Base-by-base conservation (phyloP, 306 rosid genomes). In the Begonia masoniana region DNA sequence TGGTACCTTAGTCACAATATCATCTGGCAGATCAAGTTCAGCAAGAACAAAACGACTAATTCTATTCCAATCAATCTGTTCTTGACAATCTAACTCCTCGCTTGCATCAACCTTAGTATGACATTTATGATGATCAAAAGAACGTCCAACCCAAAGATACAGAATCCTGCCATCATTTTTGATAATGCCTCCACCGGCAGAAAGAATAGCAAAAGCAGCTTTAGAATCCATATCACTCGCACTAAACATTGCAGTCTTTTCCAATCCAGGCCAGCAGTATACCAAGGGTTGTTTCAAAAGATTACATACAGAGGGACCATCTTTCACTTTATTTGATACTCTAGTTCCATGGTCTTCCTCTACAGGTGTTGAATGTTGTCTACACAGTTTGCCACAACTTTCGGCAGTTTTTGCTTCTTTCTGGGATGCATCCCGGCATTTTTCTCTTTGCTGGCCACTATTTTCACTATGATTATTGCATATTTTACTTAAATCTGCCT, bases 71-170 rank as follows among this genome's bases (percentile, higher is more conserved):
- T 45, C 49, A 45, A 45, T n/a, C 49, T 45, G 13, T 45, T n/a
- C 49, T 45, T 10, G 49, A 45, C 15, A 11, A 45, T 45, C 49
- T 45, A 45, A 12, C 49, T 10, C 49, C 9, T 31, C 8, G 39
- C 39, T 1, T 31, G 39, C 39, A 31, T 31, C 39, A 31, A 76
- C 64, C 59, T 3, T 69, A 69, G 43, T 72, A 60, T 60, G 80
- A 55, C 65, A 73, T 68, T 62, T 57, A 42, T 68, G 74, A 47
- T 43, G 68, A 52, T 65, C 67, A 75, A 78, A 71, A 71, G 78
- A 78, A 60, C 68, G 76, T 68, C 97, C 97, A 62, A 85, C 58
- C 97, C 97, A 91, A 63, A 91, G 56, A 71, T 85, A 85, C 55
- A 91, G 62, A 56, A 78, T 47, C 35, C 58, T 67, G 59, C 58